phyloP scores from a whole-genome alignment of 1,284 basidiomycete genomes.

The Athelia sp. region DNA sequence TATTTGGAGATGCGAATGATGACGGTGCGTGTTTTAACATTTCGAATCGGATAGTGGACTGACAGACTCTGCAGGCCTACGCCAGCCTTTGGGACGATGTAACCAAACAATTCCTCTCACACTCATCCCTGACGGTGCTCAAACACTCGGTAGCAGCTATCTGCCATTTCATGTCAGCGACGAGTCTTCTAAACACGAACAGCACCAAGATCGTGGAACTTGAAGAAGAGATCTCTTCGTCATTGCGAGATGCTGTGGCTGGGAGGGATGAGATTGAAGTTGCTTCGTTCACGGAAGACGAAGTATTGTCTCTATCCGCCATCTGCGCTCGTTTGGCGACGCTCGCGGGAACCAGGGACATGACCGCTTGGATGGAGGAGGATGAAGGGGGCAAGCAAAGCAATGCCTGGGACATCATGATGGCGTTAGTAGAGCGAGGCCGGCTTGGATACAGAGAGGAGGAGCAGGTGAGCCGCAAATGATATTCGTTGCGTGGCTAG shows the following conservation, averaged over 20 bases:
- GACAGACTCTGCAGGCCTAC: conserved; percentile 60
- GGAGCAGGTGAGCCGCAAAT: conserved; percentile 52
- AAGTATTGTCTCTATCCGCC: conserved; percentile 67
- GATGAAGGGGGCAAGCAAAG: conserved; percentile 86
- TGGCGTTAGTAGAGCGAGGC: conserved; percentile 80
- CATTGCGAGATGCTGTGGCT: conserved; percentile 74
- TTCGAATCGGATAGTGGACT: background rate
- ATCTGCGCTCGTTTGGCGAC: conserved; percentile 72
- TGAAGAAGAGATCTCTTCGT: conserved; percentile 78
- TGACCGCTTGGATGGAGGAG: conserved; percentile 82
- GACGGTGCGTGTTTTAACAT: conserved; percentile 47
- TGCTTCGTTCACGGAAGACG: conserved; percentile 80
- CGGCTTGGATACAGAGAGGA: conserved; percentile 88
- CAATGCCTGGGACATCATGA: conserved; percentile 84
- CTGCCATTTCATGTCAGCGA: conserved; percentile 65
- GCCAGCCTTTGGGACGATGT: conserved; percentile 92
- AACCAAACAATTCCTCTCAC: conserved; percentile 86
- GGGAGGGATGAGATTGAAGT: conserved; percentile 83
- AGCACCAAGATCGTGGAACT: conserved; percentile 81
- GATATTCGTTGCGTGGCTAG: too few relatives aligned
- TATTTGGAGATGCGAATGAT: conserved; percentile 94
- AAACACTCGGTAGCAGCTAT: conserved; percentile 74
- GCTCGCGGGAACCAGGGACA: conserved; percentile 68
- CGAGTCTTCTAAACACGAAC: conserved; percentile 78
- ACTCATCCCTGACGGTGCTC: conserved; percentile 77